Evolutionary conservation across 768 basidiomycete genomes (phyloP).

Genomic region (Hydnum rufescens): DNA sequence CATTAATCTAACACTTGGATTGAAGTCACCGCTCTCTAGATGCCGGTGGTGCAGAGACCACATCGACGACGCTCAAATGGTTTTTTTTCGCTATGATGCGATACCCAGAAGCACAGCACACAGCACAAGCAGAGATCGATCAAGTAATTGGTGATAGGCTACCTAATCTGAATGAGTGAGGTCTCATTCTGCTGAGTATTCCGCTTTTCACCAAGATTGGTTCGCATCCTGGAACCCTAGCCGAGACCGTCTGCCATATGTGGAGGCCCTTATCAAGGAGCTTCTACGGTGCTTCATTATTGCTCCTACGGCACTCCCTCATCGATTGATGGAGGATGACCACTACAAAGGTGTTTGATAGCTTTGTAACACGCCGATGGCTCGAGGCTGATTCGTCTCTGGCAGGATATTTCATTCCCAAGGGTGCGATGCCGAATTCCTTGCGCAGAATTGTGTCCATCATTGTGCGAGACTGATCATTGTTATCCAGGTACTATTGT

Average conservation of each 20-base stretch:
- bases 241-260: background rate
- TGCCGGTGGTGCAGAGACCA: background rate
- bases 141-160: slow-evolving; percentile 1
- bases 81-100: background rate
- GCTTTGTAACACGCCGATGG: background rate
- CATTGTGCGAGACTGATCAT: too few species aligned
- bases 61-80: background rate
- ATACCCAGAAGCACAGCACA: background rate
- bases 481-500: background rate
- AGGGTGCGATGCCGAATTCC: background rate
- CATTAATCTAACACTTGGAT: background rate
- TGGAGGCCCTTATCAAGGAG: background rate
- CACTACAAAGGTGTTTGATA: background rate
- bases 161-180: background rate
- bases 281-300: background rate
- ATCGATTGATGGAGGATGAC: background rate
- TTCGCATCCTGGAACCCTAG: too few species aligned
- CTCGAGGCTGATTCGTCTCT: background rate
- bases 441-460: too few species aligned
- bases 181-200: background rate
- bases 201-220: background rate
- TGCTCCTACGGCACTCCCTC: background rate
- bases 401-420: background rate
- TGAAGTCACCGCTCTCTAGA: background rate
- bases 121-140: slow-evolving; percentile 2